Evolutionary conservation across 352 stramenopile genomes (phyloP).

Genomic region (Plasmopara muralis): DNA sequence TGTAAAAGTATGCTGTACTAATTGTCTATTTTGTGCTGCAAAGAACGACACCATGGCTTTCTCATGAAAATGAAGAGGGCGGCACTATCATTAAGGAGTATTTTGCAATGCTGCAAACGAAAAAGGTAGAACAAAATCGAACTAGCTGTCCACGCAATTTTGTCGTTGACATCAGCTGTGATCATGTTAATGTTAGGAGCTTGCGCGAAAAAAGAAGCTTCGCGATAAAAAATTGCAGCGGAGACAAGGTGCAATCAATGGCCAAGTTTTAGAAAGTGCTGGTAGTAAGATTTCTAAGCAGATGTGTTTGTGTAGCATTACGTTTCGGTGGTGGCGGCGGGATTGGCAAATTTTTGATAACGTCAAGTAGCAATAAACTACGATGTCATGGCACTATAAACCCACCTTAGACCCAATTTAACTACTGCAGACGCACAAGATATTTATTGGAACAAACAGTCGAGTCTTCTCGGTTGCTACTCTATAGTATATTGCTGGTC

Average conservation of each 20-base stretch:
- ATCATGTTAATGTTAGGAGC: slow-evolving; percentile 29
- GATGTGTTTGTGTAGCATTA: slow-evolving; percentile 13
- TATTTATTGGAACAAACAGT: slow-evolving; percentile 33
- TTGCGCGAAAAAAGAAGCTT: slow-evolving; percentile 64
- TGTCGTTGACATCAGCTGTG: slow-evolving; percentile 1
- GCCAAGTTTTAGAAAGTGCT: neutral
- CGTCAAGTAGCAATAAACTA: slow-evolving; percentile 30
- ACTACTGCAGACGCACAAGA: slow-evolving; percentile 2
- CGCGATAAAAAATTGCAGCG: slow-evolving; percentile 67
- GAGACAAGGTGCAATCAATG: slow-evolving; percentile 34
- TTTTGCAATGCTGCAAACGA: slow-evolving; percentile 50
- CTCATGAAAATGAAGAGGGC: slow-evolving; percentile 34
- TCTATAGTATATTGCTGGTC: slow-evolving; percentile 9
- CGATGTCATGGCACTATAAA: slow-evolving; percentile 9
- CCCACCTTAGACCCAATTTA: neutral
- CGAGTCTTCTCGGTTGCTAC: slow-evolving; percentile 6
- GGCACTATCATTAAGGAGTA: slow-evolving; percentile 50
- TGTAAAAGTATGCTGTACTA: slow-evolving; percentile 2
- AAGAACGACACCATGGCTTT: slow-evolving; percentile 65
- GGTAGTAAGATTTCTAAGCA: neutral
- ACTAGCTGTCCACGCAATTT: neutral
- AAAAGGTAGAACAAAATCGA: slow-evolving; percentile 41
- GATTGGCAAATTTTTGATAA: slow-evolving; percentile 21
- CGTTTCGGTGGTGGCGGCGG: slow-evolving; percentile 17
- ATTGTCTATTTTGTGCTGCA: slow-evolving; percentile 1